A percentile compares a stretch with the other conserved stretches of the same genome.
Evolutionary conservation across 306 rosid genomes (phyloP).

Genomic region (Castanospermum australe): DNA sequence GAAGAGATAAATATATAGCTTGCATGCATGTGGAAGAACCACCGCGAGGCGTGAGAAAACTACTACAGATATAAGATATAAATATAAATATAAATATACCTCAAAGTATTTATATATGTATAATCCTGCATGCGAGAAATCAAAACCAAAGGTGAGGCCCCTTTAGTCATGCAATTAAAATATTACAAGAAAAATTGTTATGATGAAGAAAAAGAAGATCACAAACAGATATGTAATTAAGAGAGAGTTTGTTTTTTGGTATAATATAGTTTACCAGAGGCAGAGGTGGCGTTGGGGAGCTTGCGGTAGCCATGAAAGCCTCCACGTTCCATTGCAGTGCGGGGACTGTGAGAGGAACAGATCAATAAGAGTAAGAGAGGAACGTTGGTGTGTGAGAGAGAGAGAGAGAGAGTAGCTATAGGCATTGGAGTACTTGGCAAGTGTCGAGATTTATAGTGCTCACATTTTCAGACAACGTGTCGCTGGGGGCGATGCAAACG

Average conservation of each 20-base stretch:
- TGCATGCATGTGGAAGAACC: constrained; percentile 26
- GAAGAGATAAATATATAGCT: neutral
- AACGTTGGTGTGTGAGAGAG: neutral
- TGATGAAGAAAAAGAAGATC: neutral
- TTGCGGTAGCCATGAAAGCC: constrained; percentile 80
- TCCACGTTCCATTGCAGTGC: constrained; percentile 46
- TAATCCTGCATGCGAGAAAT: constrained; percentile 30
- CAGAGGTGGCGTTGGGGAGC: constrained; percentile 42
- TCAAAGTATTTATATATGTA: neutral
- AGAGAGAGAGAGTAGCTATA: neutral
- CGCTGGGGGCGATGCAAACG: constrained; percentile 43
- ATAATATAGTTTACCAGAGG: constrained; percentile 35
- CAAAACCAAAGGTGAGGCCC: neutral
- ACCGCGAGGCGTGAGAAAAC: neutral
- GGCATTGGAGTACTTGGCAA: constrained; percentile 44
- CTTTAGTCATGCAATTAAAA: neutral
- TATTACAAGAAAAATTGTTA: neutral
- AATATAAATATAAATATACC: neutral
- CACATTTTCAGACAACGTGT: constrained; percentile 21
- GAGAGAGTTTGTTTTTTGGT: neutral
- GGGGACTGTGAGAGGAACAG: neutral
- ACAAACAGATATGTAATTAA: neutral
- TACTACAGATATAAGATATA: neutral
- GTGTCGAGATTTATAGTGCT: constrained; percentile 50
- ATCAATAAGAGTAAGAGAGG: neutral